These are phyloP conservation scores for Solanum paucissectum DNA, from an alignment of 257 asterid genomes.

Conservation along the genomic window DNA sequence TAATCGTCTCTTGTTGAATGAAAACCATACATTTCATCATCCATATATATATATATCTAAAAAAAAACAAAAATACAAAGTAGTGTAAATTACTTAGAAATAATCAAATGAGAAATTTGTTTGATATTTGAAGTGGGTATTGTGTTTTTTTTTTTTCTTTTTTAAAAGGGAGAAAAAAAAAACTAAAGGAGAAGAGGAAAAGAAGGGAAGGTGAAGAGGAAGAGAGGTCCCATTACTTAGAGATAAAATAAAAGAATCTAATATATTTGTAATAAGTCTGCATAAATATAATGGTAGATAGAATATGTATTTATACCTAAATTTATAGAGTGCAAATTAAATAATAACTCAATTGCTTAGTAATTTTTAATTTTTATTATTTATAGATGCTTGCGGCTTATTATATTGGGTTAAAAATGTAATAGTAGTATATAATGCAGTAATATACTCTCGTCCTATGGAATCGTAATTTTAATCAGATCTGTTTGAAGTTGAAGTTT, in stretches of 20 bases:
- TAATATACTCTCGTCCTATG: too few relatives aligned
- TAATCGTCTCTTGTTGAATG: constrained; percentile 19
- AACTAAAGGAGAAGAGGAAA: neutral
- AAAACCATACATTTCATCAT: constrained; percentile 28
- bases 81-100: neutral
- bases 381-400: neutral
- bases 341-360: neutral
- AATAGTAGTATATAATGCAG: too few relatives aligned
- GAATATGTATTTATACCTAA: neutral
- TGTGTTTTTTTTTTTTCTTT: neutral
- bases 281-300: neutral
- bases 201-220: constrained; percentile 2
- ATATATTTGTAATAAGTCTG: neutral
- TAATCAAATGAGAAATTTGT: neutral
- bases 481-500: rapidly evolving
- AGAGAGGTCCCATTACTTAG: constrained; percentile 11
- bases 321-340: neutral
- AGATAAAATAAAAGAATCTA: neutral
- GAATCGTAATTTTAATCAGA: too few relatives aligned
- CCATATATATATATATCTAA: constrained; percentile 20
- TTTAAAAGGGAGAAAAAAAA: neutral
- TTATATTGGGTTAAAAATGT: neutral
- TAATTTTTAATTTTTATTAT: neutral
- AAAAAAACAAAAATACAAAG: neutral
- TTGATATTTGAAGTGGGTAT: neutral